These are phyloP conservation scores for Colletotrichum viniferum DNA, from an alignment of 2,329 filamentous ascomycete species.

Conservation along the genomic window DNA sequence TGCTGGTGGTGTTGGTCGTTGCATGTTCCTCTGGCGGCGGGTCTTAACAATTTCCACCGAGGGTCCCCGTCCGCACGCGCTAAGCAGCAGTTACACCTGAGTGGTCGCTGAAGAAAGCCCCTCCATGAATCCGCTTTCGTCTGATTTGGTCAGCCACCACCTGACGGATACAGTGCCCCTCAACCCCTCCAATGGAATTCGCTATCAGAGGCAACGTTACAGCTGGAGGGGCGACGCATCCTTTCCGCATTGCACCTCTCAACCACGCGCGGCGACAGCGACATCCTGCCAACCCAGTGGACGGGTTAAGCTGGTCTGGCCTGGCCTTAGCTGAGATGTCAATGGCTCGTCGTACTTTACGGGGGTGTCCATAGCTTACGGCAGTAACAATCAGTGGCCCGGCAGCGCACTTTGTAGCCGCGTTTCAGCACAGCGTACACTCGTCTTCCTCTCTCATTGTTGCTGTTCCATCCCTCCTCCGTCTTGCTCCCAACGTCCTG, in stretches of 20 bases:
- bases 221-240: slow-evolving; percentile 13
- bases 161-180: not conserved
- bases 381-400: not conserved
- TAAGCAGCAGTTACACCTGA: not conserved
- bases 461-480: not conserved
- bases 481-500: not conserved
- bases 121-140: slow-evolving; percentile 2
- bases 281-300: not conserved
- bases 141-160: slow-evolving; percentile 9
- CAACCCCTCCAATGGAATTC: not conserved
- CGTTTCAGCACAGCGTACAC: not conserved
- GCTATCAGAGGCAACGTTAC: slow-evolving; percentile 20
- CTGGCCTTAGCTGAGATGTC: not conserved
- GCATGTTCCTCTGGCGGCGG: slow-evolving; percentile 6
- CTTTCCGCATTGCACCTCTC: not conserved
- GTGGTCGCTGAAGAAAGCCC: not conserved
- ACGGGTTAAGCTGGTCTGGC: not conserved
- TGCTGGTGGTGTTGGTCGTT: slow-evolving; percentile 7
- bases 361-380: not conserved
- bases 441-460: not conserved
- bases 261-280: not conserved
- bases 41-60: not conserved
- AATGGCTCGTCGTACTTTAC: not conserved
- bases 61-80: not conserved
- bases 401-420: not conserved